phyloP scores from a whole-genome alignment of 495 filamentous ascomycete species.

The Pseudoneurospora amorphoporcata region DNA sequence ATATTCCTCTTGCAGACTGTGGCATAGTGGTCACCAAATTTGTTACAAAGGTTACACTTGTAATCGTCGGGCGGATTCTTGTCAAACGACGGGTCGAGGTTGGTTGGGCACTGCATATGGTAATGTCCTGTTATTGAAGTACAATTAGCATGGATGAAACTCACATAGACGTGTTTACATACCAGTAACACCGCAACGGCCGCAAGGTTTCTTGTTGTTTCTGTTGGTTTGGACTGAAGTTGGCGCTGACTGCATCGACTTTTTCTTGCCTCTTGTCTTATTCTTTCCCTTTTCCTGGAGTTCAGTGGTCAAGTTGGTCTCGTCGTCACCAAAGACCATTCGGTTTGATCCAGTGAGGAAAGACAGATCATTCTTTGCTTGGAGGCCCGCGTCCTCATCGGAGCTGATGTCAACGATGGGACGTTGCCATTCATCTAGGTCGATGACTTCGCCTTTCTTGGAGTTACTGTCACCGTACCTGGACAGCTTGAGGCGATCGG shows the following conservation, averaged over 20 bases:
- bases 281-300: neutral
- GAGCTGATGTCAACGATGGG: neutral
- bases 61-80: slow-evolving; percentile 18
- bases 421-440: neutral
- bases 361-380: neutral
- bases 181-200: slow-evolving; percentile 26
- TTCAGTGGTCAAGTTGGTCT: neutral
- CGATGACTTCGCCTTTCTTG: neutral
- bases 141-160: neutral
- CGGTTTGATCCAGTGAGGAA: slow-evolving; percentile 15
- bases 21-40: slow-evolving; percentile 20
- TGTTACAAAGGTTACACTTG: slow-evolving; percentile 24
- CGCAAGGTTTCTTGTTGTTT: slow-evolving; percentile 17
- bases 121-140: slow-evolving; percentile 26
- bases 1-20: slow-evolving; percentile 25
- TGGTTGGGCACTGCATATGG: slow-evolving; percentile 31
- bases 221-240: neutral
- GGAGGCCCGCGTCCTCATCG: neutral
- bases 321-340: slow-evolving; percentile 1
- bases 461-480: neutral
- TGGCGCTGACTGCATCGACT: neutral
- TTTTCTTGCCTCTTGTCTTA: neutral
- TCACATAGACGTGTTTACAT: neutral
- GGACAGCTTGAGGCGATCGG: slow-evolving; percentile 10
- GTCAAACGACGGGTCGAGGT: slow-evolving; percentile 27